Evolutionary conservation across 1,139 yeast species (phyloP).

Genomic region (Suhomyces wounanorum): DNA sequence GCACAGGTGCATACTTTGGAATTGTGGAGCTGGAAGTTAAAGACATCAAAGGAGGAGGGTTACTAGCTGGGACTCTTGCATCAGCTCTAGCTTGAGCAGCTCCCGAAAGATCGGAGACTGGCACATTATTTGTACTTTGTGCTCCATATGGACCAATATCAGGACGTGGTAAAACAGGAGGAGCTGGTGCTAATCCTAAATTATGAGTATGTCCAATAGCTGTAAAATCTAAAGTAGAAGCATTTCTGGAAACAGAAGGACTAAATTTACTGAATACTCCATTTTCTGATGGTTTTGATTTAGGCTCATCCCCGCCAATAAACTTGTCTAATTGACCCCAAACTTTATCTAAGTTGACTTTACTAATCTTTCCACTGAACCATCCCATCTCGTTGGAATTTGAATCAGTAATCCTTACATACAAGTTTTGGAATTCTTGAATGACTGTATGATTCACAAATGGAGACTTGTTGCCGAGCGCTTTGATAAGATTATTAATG

Average conservation of each 20-base stretch:
- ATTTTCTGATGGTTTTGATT: constrained; percentile 39
- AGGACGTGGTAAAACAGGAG: background rate
- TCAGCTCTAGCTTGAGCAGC: constrained; percentile 17
- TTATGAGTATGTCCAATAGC: constrained; percentile 15
- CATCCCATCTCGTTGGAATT: constrained; percentile 51
- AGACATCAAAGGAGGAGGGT: constrained; percentile 18
- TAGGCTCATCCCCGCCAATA: constrained; percentile 80
- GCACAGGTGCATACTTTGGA: constrained; percentile 23
- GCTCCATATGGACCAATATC: constrained; percentile 1
- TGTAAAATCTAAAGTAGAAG: constrained; percentile 49
- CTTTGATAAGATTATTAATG: constrained; percentile 46
- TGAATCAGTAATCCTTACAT: constrained; percentile 48
- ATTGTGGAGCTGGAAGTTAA: constrained; percentile 19
- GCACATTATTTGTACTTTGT: background rate
- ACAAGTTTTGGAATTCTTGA: constrained; percentile 41
- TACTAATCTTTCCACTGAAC: constrained; percentile 64
- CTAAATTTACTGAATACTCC: constrained; percentile 77
- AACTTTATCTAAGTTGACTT: constrained; percentile 79
- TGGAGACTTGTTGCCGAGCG: constrained; percentile 40
- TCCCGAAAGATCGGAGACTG: constrained; percentile 8
- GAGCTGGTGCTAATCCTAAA: background rate
- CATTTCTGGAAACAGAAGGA: constrained; percentile 58
- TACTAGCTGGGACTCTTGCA: constrained; percentile 6
- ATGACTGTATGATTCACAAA: constrained; percentile 38
- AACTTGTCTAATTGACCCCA: constrained; percentile 91